These are phyloP conservation scores for Cladosporium sp. DNA, from an alignment of 2,329 filamentous ascomycete genomes.

Conservation along the genomic window DNA sequence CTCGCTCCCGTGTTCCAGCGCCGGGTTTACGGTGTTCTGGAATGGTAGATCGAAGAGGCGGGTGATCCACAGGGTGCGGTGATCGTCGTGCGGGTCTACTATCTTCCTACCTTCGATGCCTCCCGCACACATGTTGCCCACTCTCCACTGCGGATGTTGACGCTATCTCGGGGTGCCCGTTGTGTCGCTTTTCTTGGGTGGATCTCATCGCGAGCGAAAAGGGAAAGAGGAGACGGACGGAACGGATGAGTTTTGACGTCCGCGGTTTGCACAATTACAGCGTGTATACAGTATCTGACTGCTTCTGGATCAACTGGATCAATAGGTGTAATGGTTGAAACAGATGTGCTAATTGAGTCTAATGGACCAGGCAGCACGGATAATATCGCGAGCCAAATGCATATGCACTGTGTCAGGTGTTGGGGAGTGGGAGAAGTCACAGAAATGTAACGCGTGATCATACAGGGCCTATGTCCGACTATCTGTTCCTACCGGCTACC, in stretches of 20 bases:
- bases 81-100: neutral
- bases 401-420: neutral
- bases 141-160: neutral
- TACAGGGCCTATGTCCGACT: neutral
- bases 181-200: neutral
- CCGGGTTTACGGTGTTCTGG: slow-evolving; percentile 5
- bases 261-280: neutral
- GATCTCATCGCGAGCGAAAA: slow-evolving; percentile 1
- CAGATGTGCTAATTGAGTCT: neutral
- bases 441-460: neutral
- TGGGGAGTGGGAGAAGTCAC: neutral
- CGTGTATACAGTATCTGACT: neutral
- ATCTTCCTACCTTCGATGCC: neutral
- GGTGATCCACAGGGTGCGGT: neutral
- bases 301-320: neutral
- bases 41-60: slow-evolving; percentile 2
- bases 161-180: slow-evolving; percentile 6
- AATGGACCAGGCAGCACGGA: neutral
- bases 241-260: neutral
- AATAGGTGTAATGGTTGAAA: neutral
- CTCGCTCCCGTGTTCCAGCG: neutral
- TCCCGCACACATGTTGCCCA: neutral
- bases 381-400: neutral
- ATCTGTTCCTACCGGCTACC: neutral
- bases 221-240: slow-evolving; percentile 7